Evolutionary conservation across 768 basidiomycete species (phyloP).

Genomic region (Rhizopogon roseolus): DNA sequence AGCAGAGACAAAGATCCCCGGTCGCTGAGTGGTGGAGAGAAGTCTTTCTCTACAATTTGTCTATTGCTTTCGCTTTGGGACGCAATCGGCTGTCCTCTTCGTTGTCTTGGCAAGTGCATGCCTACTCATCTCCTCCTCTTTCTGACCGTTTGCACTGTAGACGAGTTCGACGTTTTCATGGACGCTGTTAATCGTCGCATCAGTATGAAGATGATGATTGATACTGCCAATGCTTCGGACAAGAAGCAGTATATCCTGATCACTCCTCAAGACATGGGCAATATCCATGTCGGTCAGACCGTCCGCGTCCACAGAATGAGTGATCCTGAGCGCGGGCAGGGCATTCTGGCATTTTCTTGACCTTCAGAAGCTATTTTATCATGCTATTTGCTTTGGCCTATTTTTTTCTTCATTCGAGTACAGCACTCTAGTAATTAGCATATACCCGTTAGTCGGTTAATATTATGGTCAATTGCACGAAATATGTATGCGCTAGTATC

Average conservation of each 20-base stretch:
- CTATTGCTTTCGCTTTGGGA: conserved; percentile 95
- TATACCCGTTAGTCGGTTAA: background rate
- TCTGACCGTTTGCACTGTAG: conserved; percentile 36
- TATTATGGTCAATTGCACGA: no score
- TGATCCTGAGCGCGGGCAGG: conserved; percentile 72
- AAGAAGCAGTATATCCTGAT: conserved; percentile 94
- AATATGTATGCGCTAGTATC: background rate
- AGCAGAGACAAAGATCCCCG: conserved; percentile 78
- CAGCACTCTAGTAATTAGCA: background rate
- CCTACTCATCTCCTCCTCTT: background rate
- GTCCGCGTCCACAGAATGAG: conserved; percentile 76
- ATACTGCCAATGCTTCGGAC: conserved; percentile 82
- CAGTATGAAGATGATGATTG: conserved; percentile 96
- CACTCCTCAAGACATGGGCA: conserved; percentile 91
- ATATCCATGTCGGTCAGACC: conserved; percentile 57
- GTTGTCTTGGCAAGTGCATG: conserved; percentile 70
- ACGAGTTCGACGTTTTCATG: conserved; percentile 99
- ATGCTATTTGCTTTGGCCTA: background rate
- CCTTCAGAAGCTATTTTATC: background rate
- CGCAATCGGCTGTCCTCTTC: conserved; percentile 86
- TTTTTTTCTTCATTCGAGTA: background rate
- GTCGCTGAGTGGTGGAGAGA: conserved; percentile 89
- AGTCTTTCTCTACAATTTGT: conserved; percentile 95
- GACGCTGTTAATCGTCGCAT: conserved; percentile 88
- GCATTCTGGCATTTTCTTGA: conserved; percentile 33